A percentile compares a stretch with the other conserved stretches of the same genome.
Conservation (phyloP, 441 rosid species). For the Codiaeum variegatum region DNA sequence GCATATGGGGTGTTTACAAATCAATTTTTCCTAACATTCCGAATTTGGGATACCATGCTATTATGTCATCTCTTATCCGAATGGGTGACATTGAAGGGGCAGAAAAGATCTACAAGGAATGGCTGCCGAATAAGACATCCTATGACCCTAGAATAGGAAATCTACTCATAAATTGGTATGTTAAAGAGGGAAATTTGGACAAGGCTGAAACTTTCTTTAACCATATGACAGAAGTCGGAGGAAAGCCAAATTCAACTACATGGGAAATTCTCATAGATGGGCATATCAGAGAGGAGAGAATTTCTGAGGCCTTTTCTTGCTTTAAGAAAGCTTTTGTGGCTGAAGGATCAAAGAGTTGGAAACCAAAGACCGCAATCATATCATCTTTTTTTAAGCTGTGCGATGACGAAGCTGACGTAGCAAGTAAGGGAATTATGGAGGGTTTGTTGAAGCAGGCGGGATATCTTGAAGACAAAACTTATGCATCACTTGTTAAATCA, state of each 20-base stretch:
- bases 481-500: constrained; percentile 40
- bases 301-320: constrained; percentile 60
- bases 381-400: constrained; percentile 48
- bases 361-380: constrained; percentile 58
- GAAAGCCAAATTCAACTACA: constrained; percentile 66
- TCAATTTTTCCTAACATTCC: constrained; percentile 69
- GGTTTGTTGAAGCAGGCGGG: constrained; percentile 49
- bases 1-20: constrained; percentile 81
- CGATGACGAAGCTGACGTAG: constrained; percentile 46
- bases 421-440: constrained; percentile 40
- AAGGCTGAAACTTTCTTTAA: constrained; percentile 57
- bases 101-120: constrained; percentile 66
- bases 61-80: constrained; percentile 67
- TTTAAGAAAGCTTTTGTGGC: constrained; percentile 62
- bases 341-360: constrained; percentile 63
- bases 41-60: constrained; percentile 81
- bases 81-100: constrained; percentile 70
- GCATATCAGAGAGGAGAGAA: constrained; percentile 46
- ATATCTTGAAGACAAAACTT: constrained; percentile 42
- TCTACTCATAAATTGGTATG: constrained; percentile 58
- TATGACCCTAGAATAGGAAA: constrained; percentile 85
- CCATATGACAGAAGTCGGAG: constrained; percentile 65
- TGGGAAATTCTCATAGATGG: constrained; percentile 94
- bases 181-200: constrained; percentile 54
- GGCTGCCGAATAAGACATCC: constrained; percentile 62